These are phyloP conservation scores for Erodium maritimum DNA, from an alignment of 345 rosid genomes.

Conservation along the genomic window DNA sequence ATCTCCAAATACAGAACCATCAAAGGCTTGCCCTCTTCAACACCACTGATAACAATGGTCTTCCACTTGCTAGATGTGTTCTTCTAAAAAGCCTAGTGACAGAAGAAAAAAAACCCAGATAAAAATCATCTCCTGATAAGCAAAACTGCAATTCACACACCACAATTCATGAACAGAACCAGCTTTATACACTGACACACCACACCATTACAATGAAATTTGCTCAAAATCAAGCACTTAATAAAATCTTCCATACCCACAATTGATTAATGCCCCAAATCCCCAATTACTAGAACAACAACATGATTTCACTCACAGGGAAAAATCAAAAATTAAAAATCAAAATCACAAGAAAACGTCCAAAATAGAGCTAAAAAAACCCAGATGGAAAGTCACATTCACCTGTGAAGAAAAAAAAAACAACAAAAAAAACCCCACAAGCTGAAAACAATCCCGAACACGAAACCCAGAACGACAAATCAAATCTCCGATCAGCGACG, in stretches of 20 bases:
- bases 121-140: not conserved
- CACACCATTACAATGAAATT: no score
- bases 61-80: not conserved
- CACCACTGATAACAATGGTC: not conserved
- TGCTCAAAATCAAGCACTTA: no score
- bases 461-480: no score
- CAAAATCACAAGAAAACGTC: no score
- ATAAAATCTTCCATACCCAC: not conserved
- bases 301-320: not conserved
- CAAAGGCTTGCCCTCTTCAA: not conserved
- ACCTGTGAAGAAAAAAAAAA: no score
- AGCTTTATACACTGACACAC: not conserved
- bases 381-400: no score
- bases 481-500: not conserved
- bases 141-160: not conserved
- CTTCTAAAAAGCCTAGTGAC: not conserved
- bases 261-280: no score
- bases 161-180: not conserved
- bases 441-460: no score
- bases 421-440: no score
- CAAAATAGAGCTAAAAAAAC: no score
- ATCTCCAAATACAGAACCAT: slow-evolving; percentile 4
- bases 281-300: not conserved
- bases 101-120: not conserved
- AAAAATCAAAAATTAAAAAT: no score